Base-by-base conservation (phyloP, 2,329 filamentous ascomycete species). In the Fusarium citri region DNA sequence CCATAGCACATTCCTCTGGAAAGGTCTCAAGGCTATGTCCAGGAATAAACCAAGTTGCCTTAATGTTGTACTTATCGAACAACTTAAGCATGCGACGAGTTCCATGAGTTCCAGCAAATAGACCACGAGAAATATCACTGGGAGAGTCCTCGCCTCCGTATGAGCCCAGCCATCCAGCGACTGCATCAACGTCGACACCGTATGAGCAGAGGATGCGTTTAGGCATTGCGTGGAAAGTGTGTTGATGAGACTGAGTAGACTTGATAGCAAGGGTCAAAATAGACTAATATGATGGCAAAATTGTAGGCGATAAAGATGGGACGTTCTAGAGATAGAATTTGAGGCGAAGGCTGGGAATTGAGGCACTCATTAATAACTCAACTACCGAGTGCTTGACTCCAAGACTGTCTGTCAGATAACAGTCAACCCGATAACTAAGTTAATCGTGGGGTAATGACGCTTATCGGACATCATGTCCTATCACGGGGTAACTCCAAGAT, bases 61-160 rank as follows among this genome's bases (percentile, higher is more conserved):
- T 92, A 79, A 93, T 92, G 68, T 88, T 85, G 80, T 93, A 90
- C 75, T 92, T 92, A 23, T 88, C 85, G 74, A 93, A 91, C 8
- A 94, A 79, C 72, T 91, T 92, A 25, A 94, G 83, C 2, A 94
- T 82, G 3, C 91, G 87, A n/a, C 85, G 83, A 0, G 87, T 88
- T 45, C 90, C 90, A 37, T 91, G 82, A 0, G 90, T 91, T n/a
- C 91, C 91, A 4, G 91, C 91, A 72, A 88, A 94, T 31, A 92
- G 79, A 22, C 65, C 58, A 25, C 53, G 37, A 15, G 53, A 64
- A 3, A 68, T 68, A 28, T 60, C 59, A 74, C 86, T 91, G 3
- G 87, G 88, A 10, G 87, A 90, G 76, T 94, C 91, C 77, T 93
- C 87, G 40, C 92, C 91, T n/a, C 90, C 90, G 73, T 94, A 94